These are phyloP conservation scores for Exophiala viscosa DNA, from an alignment of 2,329 filamentous ascomycete genomes.

Conservation along the genomic window DNA sequence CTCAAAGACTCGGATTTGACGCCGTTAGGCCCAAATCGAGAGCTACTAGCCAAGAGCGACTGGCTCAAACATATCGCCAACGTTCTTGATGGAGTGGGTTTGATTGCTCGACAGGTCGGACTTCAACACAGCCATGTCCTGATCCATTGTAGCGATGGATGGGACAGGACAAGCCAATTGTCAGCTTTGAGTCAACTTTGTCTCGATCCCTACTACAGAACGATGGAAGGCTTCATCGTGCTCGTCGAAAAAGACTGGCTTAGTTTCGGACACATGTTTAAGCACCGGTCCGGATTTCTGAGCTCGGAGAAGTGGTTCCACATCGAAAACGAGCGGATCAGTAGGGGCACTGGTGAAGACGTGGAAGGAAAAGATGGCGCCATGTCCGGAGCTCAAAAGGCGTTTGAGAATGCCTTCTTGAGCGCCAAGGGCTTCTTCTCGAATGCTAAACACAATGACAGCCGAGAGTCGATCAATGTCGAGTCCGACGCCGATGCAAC, in stretches of 20 bases:
- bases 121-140: constrained; percentile 91
- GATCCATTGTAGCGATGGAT: constrained; percentile 97
- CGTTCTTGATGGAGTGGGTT: constrained; percentile 75
- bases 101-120: constrained; percentile 83
- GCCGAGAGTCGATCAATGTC: constrained; percentile 52
- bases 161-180: constrained; percentile 94
- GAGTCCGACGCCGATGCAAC: constrained; percentile 61
- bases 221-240: constrained; percentile 89
- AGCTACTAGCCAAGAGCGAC: constrained; percentile 74
- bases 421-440: constrained; percentile 89
- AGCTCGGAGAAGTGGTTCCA: constrained; percentile 93
- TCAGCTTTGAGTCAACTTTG: constrained; percentile 89
- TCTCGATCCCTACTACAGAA: constrained; percentile 92
- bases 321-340: constrained; percentile 73
- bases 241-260: constrained; percentile 97
- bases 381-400: constrained; percentile 55
- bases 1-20: constrained; percentile 90
- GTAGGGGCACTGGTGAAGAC: constrained; percentile 42
- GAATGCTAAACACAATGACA: constrained; percentile 57
- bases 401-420: constrained; percentile 78
- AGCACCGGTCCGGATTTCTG: constrained; percentile 81
- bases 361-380: constrained; percentile 34
- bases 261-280: constrained; percentile 97
- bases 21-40: constrained; percentile 73
- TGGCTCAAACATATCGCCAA: constrained; percentile 89